These are phyloP conservation scores for Delitschia confertaspora DNA, from an alignment of 495 filamentous ascomycete species.

Conservation along the genomic window DNA sequence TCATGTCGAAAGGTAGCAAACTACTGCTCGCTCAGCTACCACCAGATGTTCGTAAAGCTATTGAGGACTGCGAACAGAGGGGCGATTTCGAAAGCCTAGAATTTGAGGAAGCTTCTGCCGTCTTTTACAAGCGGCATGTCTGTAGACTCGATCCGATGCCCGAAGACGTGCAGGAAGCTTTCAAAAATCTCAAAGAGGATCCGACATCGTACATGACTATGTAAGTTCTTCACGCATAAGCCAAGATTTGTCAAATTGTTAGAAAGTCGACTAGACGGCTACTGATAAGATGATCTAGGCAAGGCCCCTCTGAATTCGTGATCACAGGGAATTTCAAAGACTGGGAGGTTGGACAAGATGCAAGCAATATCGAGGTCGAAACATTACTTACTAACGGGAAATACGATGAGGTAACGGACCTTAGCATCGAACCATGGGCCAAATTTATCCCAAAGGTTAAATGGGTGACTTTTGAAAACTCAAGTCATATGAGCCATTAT, in stretches of 20 bases:
- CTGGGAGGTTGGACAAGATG: constrained; percentile 34
- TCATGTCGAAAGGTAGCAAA: constrained; percentile 29
- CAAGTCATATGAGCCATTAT: constrained; percentile 40
- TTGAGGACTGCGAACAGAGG: constrained; percentile 35
- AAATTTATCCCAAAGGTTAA: constrained; percentile 37
- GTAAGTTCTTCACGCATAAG: constrained; percentile 11
- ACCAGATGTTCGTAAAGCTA: constrained; percentile 35
- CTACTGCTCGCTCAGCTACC: constrained; percentile 36
- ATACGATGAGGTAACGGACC: constrained; percentile 44
- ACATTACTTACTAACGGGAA: constrained; percentile 45
- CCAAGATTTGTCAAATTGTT: background rate
- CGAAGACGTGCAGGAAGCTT: constrained; percentile 24
- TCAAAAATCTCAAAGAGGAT: constrained; percentile 38
- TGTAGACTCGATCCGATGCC: constrained; percentile 38
- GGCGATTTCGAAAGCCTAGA: constrained; percentile 37
- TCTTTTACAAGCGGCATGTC: constrained; percentile 38
- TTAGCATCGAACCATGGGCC: constrained; percentile 40
- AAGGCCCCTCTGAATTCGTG: constrained; percentile 43
- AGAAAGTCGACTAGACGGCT: constrained; percentile 4
- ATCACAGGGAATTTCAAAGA: constrained; percentile 40
- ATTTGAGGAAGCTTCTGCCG: constrained; percentile 39
- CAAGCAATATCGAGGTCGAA: constrained; percentile 35
- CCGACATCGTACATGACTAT: constrained; percentile 41
- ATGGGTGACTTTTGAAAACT: constrained; percentile 41
- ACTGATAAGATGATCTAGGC: constrained; percentile 26